phyloP scores from a whole-genome alignment of 2,329 filamentous ascomycete genomes.

The Fusarium phyllophilum region DNA sequence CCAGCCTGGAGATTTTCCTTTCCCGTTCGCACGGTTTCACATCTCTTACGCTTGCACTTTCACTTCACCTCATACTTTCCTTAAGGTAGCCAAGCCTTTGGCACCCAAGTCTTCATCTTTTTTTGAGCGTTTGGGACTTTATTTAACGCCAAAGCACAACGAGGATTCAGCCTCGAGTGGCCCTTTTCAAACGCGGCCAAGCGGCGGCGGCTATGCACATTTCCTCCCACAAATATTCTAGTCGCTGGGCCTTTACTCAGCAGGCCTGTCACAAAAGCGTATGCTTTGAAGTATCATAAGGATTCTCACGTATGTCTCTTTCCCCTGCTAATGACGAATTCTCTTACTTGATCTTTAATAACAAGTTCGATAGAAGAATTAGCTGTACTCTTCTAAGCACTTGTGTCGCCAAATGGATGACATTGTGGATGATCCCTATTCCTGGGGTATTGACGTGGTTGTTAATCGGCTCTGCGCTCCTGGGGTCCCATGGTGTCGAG shows the following conservation, averaged over 20 bases:
- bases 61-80: background rate
- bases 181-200: slow-evolving; percentile 4
- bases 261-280: slow-evolving; percentile 11
- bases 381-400: slow-evolving; percentile 2
- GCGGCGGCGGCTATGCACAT: slow-evolving; percentile 36
- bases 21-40: no score
- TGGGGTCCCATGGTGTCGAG: slow-evolving; percentile 60
- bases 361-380: slow-evolving; percentile 6
- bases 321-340: background rate
- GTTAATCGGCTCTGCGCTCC: slow-evolving; percentile 71
- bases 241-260: slow-evolving; percentile 29
- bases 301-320: background rate
- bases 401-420: slow-evolving; percentile 42
- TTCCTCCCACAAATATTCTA: background rate
- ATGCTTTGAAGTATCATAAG: slow-evolving; percentile 18
- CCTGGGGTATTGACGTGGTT: slow-evolving; percentile 77
- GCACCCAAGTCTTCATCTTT: background rate
- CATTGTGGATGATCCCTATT: slow-evolving; percentile 70
- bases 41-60: background rate
- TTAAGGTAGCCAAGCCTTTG: background rate
- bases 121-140: background rate
- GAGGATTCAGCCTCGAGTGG: background rate
- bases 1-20: background rate
- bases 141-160: background rate
- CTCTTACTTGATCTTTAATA: background rate